phyloP scores from a whole-genome alignment of 768 basidiomycete genomes.

The Termitomyces sp. region DNA sequence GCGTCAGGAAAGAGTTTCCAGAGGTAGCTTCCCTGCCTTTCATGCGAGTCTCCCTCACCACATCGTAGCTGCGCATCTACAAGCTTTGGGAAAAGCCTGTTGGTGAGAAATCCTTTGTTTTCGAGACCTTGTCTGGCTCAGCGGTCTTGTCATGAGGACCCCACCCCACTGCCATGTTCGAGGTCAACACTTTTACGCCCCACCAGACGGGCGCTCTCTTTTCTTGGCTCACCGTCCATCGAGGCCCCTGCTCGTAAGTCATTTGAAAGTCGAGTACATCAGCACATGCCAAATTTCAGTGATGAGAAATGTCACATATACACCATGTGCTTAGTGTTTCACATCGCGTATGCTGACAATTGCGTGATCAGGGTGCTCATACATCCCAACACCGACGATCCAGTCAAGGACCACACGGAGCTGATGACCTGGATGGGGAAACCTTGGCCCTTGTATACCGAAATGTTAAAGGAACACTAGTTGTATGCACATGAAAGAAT shows the following conservation, averaged over 20 bases:
- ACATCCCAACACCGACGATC: constrained; percentile 63
- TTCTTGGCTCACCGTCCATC: constrained; percentile 59
- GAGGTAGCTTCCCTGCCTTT: constrained; percentile 37
- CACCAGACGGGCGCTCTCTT: constrained; percentile 68
- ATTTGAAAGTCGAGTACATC: too few relatives aligned
- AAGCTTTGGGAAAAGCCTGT: constrained; percentile 57
- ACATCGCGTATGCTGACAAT: background rate
- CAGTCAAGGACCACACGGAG: constrained; percentile 56
- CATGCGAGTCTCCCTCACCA: background rate
- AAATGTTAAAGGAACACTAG: constrained; percentile 24
- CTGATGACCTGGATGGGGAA: constrained; percentile 62
- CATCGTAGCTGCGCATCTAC: constrained; percentile 50
- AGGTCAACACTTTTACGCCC: constrained; percentile 61
- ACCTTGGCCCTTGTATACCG: constrained; percentile 47
- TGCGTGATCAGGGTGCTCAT: constrained; percentile 47
- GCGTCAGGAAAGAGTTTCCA: constrained; percentile 59
- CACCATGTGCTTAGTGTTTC: background rate
- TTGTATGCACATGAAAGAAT: background rate
- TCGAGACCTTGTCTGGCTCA: background rate
- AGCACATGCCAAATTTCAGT: too few relatives aligned
- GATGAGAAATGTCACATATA: too few relatives aligned
- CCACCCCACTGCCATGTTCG: constrained; percentile 68
- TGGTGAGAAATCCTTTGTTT: constrained; percentile 28
- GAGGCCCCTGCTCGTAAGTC: constrained; percentile 67
- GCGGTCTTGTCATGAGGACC: constrained; percentile 32